Conservation (phyloP, 2,329 filamentous ascomycete species). For the Trichoderma sp. region DNA sequence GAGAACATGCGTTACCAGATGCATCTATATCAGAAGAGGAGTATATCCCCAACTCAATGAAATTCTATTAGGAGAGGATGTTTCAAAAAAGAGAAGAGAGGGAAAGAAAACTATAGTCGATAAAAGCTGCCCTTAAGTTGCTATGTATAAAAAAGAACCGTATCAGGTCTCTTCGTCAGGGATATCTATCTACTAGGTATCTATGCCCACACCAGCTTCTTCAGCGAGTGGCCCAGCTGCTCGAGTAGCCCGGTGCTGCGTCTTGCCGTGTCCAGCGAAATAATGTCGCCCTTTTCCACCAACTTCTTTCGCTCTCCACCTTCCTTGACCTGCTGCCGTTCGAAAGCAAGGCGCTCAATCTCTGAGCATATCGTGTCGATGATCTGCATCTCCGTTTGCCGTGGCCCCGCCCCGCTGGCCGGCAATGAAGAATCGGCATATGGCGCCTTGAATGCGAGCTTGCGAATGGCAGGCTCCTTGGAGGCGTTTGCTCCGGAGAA, state of each 20-base stretch:
- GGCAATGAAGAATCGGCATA: constrained; percentile 54
- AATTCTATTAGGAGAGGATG: neutral
- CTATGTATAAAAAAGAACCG: neutral
- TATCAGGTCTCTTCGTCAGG: neutral
- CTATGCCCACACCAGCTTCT: constrained; percentile 85
- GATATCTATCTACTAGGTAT: neutral
- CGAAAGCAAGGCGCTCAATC: constrained; percentile 65
- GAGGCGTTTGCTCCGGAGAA: constrained; percentile 35
- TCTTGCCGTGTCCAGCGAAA: constrained; percentile 80
- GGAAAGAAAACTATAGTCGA: neutral
- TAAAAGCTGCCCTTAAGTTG: constrained; percentile 6
- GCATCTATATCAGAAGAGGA: constrained; percentile 65
- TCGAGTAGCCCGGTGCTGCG: constrained; percentile 84
- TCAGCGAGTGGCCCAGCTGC: constrained; percentile 83
- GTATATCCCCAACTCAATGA: neutral
- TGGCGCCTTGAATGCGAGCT: constrained; percentile 55
- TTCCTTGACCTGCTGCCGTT: constrained; percentile 42
- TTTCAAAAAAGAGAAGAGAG: neutral
- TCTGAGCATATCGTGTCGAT: constrained; percentile 69
- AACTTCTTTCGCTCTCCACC: constrained; percentile 46
- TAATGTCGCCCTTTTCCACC: constrained; percentile 66
- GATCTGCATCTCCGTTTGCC: constrained; percentile 54
- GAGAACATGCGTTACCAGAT: constrained; percentile 97
- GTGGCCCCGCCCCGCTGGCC: constrained; percentile 48
- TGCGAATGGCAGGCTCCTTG: constrained; percentile 37